phyloP scores from a whole-genome alignment of 768 basidiomycete genomes.

The Infundibulicybe gibba region DNA sequence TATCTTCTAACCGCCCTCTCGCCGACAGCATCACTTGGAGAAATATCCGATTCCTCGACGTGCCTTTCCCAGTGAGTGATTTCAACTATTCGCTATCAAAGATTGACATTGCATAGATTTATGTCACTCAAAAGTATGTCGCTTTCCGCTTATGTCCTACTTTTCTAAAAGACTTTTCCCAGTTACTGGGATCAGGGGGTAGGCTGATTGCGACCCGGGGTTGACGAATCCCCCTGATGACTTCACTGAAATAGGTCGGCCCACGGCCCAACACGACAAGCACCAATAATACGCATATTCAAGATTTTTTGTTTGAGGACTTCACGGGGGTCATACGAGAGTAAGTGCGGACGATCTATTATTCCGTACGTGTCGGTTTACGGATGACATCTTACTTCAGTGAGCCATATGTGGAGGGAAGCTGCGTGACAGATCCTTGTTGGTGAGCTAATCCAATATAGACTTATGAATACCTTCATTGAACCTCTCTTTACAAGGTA shows the following conservation, averaged over 20 bases:
- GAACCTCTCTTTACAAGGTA: slow-evolving; percentile 27
- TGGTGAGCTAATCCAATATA: slow-evolving; percentile 28
- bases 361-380: not conserved
- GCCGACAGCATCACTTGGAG: slow-evolving; percentile 50
- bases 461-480: not conserved
- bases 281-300: slow-evolving; percentile 50
- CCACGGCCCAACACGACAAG: slow-evolving; percentile 39
- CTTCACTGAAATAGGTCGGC: slow-evolving; percentile 24
- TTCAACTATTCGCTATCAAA: not conserved
- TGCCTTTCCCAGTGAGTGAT: slow-evolving; percentile 48
- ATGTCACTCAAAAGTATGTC: slow-evolving; percentile 57
- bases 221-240: not conserved
- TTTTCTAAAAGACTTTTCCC: not conserved
- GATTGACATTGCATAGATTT: slow-evolving; percentile 36
- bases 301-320: slow-evolving; percentile 52
- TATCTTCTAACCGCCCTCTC: not conserved
- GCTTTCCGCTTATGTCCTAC: not conserved
- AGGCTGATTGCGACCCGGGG: slow-evolving; percentile 7
- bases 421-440: slow-evolving; percentile 57
- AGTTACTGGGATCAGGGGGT: slow-evolving; percentile 66
- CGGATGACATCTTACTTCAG: slow-evolving; percentile 10
- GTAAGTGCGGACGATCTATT: slow-evolving; percentile 15
- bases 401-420: slow-evolving; percentile 51
- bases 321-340: slow-evolving; percentile 52
- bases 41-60: slow-evolving; percentile 48